Percentiles rank a stretch among this genome's conserved stretches.
Conservation (phyloP, 1,284 basidiomycete genomes). For the Rhodotorula sp. region DNA sequence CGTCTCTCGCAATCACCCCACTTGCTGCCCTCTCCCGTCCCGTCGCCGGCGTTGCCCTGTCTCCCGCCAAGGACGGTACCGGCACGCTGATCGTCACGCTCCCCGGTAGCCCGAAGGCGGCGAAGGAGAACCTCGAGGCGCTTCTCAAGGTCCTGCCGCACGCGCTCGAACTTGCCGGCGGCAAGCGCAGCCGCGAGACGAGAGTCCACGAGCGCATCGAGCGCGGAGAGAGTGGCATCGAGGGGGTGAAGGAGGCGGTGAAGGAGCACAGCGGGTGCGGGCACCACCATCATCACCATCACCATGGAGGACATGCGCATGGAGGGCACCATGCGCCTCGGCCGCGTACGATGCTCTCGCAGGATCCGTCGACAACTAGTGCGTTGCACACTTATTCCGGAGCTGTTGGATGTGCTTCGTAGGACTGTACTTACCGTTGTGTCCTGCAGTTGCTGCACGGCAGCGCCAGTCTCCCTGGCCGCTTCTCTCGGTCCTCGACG, state of each 20-base stretch:
- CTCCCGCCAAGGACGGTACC: conserved; percentile 46
- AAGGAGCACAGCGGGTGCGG: neutral
- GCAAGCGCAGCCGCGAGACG: conserved; percentile 61
- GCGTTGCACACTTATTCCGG: neutral
- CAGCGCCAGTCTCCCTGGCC: conserved; percentile 75
- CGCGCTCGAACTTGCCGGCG: conserved; percentile 73
- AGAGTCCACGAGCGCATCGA: conserved; percentile 57
- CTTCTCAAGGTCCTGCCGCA: conserved; percentile 62
- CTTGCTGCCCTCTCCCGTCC: conserved; percentile 78
- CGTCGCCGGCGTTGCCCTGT: conserved; percentile 64
- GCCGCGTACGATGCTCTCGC: conserved; percentile 62
- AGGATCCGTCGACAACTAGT: conserved; percentile 62
- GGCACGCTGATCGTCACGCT: conserved; percentile 73
- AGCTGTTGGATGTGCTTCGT: neutral
- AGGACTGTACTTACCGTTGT: neutral
- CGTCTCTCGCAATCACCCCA: conserved; percentile 72
- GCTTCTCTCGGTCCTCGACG: conserved; percentile 66
- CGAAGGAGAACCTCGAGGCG: conserved; percentile 70
- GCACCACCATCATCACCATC: conserved; percentile 48
- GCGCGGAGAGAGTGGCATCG: conserved; percentile 20
- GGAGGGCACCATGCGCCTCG: conserved; percentile 38
- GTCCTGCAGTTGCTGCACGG: conserved; percentile 60
- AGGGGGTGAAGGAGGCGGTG: neutral
- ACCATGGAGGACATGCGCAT: conserved; percentile 50
- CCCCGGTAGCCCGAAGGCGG: conserved; percentile 81